Conservation (phyloP, 2,329 filamentous ascomycete genomes). For the Cytospora leucostoma region DNA sequence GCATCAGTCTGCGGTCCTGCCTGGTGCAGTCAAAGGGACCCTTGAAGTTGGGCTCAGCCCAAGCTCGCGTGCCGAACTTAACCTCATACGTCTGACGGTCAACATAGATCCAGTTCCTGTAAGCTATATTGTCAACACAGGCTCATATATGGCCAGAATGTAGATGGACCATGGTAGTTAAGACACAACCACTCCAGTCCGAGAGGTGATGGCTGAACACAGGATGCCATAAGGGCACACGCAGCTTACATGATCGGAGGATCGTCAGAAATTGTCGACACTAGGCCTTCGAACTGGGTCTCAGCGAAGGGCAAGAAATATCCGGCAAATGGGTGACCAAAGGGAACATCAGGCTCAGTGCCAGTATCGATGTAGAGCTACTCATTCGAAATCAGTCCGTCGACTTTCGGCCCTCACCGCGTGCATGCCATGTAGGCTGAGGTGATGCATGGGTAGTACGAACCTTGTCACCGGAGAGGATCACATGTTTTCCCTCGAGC, state of each 20-base stretch:
- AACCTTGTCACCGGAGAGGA: conserved; percentile 48
- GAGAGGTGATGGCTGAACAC: background rate
- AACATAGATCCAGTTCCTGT: conserved; percentile 51
- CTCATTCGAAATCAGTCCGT: conserved; percentile 25
- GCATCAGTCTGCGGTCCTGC: conserved; percentile 52
- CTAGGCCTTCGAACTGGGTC: conserved; percentile 46
- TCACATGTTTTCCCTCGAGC: conserved; percentile 48
- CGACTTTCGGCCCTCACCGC: conserved; percentile 5
- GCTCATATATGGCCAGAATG: background rate
- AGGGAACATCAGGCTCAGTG: conserved; percentile 32
- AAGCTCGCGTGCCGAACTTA: conserved; percentile 47
- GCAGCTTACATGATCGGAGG: conserved; percentile 44
- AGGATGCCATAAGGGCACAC: too few species aligned
- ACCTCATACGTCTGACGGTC: conserved; percentile 48
- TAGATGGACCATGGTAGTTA: background rate
- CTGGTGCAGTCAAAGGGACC: conserved; percentile 55
- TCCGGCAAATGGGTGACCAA: conserved; percentile 55
- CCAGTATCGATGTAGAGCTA: conserved; percentile 51
- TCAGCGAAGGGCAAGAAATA: conserved; percentile 61
- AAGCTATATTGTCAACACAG: background rate
- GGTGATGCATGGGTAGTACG: conserved; percentile 1
- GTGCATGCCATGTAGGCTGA: background rate
- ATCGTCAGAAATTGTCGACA: conserved; percentile 50
- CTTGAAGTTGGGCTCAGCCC: conserved; percentile 46
- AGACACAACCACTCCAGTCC: background rate